Evolutionary conservation across 805 yeast species (phyloP), one percentile per base, ranked within the genome.

Genomic region (Teunomyces aglyptinius): DNA sequence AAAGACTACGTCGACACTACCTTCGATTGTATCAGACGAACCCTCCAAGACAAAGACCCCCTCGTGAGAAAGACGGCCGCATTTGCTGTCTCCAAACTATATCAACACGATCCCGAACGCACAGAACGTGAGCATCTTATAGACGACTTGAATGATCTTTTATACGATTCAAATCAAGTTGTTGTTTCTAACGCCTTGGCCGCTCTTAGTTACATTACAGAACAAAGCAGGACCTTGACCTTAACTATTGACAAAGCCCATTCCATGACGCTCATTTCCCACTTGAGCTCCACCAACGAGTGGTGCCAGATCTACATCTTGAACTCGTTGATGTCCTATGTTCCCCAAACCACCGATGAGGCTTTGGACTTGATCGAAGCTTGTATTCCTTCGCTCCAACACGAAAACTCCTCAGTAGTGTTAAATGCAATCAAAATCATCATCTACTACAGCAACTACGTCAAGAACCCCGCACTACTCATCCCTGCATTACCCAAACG

Each of bases 331-430:
- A 73, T 82, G 74, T 67, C 80, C 6, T 88, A 76, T 61, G 85
- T 85, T 1, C 97, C 98, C 2, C 81, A 83, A 51, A 70, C 76
- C 0, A 69, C 80, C n/a, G 71, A 70, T 1, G 92, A 86, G 32
- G 89, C 96, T 0, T 65, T 79, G 36, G 71, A 72, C 3, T 58
- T 91, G 56, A 80, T 89, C 19, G 92, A 86, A 32, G 68, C 76
- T 11, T 71, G 81, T 3, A 61, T 85, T 5, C 90, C 96, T 0
- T 80, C 83, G 34, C 67, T 92, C 19, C 95, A 83, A 57, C 95
- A 88, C 60, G 84, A 83, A 13, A 90, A 88, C 63, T 73, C 96
- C 0, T 77, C 94, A 0, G 94, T 91, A 8, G 92, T 86, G 0
- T 63, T 90, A 48, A 90, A 88, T 55, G 75, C 96, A 0, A 70